These are phyloP conservation scores for Akebia trifoliata DNA, from an alignment of 164 flowering plant genomes.

Conservation along the genomic window DNA sequence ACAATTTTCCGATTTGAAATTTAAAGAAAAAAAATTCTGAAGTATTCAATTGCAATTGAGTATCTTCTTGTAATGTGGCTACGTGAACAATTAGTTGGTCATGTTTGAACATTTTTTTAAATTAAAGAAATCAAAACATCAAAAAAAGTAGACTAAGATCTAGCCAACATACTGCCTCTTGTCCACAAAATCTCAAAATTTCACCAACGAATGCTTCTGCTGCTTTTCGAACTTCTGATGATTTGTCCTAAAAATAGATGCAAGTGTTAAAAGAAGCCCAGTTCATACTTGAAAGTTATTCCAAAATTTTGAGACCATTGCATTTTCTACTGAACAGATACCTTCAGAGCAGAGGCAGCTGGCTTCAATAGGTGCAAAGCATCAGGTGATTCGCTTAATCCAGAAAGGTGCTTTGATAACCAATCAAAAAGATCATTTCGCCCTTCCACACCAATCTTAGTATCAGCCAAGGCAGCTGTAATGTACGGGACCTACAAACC, in stretches of 20 bases:
- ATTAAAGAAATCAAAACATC: too few species aligned
- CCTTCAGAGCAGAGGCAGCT: constrained; percentile 70
- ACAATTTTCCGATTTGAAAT: too few species aligned
- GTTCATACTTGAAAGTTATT: neutral
- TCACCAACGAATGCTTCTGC: constrained; percentile 86
- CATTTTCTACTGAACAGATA: constrained; percentile 18
- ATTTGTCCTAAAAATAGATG: constrained; percentile 62
- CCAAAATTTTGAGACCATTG: neutral
- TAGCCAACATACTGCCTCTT: constrained; percentile 51
- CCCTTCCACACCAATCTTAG: constrained; percentile 93
- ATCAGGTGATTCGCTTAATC: constrained; percentile 62
- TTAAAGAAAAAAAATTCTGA: too few species aligned
- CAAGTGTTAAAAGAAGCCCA: neutral
- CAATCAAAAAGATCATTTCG: constrained; percentile 95
- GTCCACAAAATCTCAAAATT: constrained; percentile 77
- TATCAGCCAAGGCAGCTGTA: constrained; percentile 57
- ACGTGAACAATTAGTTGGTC: too few species aligned
- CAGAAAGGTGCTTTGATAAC: constrained; percentile 80
- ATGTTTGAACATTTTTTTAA: too few species aligned
- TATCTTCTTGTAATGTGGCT: too few species aligned
- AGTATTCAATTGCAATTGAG: too few species aligned
- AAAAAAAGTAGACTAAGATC: neutral
- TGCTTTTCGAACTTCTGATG: constrained; percentile 95
- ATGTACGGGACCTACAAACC: constrained; percentile 75
- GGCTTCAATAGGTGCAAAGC: constrained; percentile 77